Percentiles rank a stretch among this genome's conserved stretches.
These are phyloP conservation scores for Rhodotorula sp. DNA, from an alignment of 1,284 basidiomycete genomes.

Conservation along the genomic window DNA sequence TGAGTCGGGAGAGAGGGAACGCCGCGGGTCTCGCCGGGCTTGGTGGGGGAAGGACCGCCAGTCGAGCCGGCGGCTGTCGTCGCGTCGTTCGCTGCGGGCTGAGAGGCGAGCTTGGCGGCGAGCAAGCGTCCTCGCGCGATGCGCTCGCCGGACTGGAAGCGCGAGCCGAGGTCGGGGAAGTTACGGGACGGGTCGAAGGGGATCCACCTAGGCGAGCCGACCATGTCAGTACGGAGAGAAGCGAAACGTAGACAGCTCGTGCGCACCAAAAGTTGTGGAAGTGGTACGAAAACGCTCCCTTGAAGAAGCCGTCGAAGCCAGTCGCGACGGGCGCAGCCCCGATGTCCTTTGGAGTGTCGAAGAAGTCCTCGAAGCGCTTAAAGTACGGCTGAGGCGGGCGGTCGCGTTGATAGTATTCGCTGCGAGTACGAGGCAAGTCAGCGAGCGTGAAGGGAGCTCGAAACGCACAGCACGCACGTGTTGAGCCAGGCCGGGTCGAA, in stretches of 20 bases:
- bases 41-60: conserved; percentile 35
- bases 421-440: conserved; percentile 10
- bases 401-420: conserved; percentile 73
- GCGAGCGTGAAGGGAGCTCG: not conserved
- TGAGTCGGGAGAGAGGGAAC: not conserved
- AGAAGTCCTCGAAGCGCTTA: conserved; percentile 63
- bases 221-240: not conserved
- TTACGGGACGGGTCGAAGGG: conserved; percentile 84
- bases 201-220: conserved; percentile 72
- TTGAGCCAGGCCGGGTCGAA: conserved; percentile 86
- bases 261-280: conserved; percentile 48
- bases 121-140: conserved; percentile 43
- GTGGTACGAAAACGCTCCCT: conserved; percentile 78
- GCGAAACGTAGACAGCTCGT: not conserved
- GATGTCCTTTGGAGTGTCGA: conserved; percentile 67
- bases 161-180: conserved; percentile 82
- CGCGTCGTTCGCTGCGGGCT: not conserved
- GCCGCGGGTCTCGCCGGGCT: conserved; percentile 12
- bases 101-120: conserved; percentile 30
- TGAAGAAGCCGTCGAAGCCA: conserved; percentile 82
- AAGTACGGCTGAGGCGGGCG: conserved; percentile 81
- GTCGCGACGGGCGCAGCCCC: conserved; percentile 70
- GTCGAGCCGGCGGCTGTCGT: not conserved
- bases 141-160: conserved; percentile 60
- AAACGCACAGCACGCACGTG: conserved; percentile 48